Conservation (phyloP, 495 filamentous ascomycete species). For the Aspergillus sparsus region DNA sequence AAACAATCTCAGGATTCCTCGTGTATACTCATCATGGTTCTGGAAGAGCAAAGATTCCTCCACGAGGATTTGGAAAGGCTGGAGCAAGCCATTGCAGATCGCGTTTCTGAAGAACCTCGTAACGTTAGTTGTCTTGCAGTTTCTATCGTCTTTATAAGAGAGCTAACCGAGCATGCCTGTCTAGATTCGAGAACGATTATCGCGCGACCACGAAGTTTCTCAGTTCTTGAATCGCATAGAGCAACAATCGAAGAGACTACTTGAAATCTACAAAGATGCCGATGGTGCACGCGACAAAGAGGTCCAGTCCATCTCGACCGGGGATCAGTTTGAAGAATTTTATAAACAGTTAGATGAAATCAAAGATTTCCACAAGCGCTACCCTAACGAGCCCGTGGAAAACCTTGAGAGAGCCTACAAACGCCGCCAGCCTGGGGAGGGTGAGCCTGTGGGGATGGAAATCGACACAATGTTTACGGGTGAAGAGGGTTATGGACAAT, state of each 20-base stretch:
- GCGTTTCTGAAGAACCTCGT: constrained; percentile 82
- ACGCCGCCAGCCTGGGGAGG: constrained; percentile 64
- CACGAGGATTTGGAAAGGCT: constrained; percentile 95
- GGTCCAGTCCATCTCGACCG: constrained; percentile 78
- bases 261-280: constrained; percentile 82
- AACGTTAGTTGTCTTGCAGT: constrained; percentile 59
- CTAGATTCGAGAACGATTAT: constrained; percentile 80
- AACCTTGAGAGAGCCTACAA: constrained; percentile 93
- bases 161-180: constrained; percentile 30
- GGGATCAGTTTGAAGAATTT: constrained; percentile 90
- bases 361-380: constrained; percentile 83
- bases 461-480: constrained; percentile 93
- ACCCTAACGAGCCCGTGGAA: constrained; percentile 92
- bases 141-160: not conserved
- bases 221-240: constrained; percentile 84
- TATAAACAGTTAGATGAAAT: constrained; percentile 79
- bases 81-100: constrained; percentile 90
- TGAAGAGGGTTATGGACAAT: constrained; percentile 89
- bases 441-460: constrained; percentile 61
- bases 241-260: constrained; percentile 74
- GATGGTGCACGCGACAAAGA: constrained; percentile 71
- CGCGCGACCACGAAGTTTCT: constrained; percentile 88
- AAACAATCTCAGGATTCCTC: not conserved
- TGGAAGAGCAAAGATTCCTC: constrained; percentile 89
- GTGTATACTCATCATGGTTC: constrained; percentile 59